Percentiles rank a stretch among this genome's conserved stretches.
Evolutionary conservation across 148 eudicot genomes (phyloP).

Genomic region (Bassia scoparia): DNA sequence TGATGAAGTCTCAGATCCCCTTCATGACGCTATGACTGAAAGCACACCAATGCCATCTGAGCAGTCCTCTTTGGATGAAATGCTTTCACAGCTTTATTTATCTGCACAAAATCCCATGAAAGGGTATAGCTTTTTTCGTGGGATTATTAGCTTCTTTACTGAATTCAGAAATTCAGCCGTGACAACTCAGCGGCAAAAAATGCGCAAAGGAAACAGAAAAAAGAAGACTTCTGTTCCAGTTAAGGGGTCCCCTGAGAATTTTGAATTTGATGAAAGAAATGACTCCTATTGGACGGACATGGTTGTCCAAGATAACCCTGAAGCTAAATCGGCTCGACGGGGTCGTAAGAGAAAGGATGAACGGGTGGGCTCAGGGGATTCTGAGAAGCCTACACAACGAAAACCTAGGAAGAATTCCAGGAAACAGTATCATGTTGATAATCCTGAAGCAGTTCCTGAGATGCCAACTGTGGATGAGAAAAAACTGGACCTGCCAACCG

Average conservation of each 20-base stretch:
- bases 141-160: slow-evolving; percentile 44
- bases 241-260: slow-evolving; percentile 51
- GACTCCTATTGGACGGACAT: slow-evolving; percentile 95
- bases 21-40: slow-evolving; percentile 41
- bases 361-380: slow-evolving; percentile 36
- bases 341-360: slow-evolving; percentile 43
- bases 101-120: slow-evolving; percentile 63
- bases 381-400: slow-evolving; percentile 41
- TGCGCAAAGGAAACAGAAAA: slow-evolving; percentile 53
- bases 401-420: slow-evolving; percentile 48
- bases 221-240: slow-evolving; percentile 40
- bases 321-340: slow-evolving; percentile 48
- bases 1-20: slow-evolving; percentile 37
- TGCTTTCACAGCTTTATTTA: slow-evolving; percentile 63
- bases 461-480: slow-evolving; percentile 32
- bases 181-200: slow-evolving; percentile 32
- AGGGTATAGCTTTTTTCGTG: slow-evolving; percentile 37
- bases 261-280: slow-evolving; percentile 80
- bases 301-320: slow-evolving; percentile 68
- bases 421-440: slow-evolving; percentile 49
- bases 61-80: slow-evolving; percentile 48
- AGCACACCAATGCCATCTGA: slow-evolving; percentile 22
- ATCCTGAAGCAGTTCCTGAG: slow-evolving; percentile 33
- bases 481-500: slow-evolving; percentile 54
- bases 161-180: slow-evolving; percentile 62